Conservation (phyloP, 768 basidiomycete genomes). For the Nevesoporus exiguus region DNA sequence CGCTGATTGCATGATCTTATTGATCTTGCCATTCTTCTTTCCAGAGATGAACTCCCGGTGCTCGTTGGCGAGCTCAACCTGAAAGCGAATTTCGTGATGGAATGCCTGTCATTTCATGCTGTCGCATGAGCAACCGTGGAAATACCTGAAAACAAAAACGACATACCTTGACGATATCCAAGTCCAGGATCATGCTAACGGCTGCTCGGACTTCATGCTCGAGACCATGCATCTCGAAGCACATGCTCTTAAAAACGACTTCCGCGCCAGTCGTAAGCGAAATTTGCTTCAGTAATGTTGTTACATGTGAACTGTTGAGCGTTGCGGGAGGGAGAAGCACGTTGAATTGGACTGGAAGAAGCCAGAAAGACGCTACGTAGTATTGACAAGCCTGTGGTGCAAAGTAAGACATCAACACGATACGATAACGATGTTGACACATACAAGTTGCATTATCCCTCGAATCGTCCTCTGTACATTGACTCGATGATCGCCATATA, state of each 20-base stretch:
- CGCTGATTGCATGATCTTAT: constrained; percentile 98
- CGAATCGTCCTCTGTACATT: constrained; percentile 93
- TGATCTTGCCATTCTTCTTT: constrained; percentile 99
- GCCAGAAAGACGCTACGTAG: constrained; percentile 97
- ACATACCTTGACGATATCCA: constrained; percentile 86
- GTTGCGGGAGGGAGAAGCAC: constrained; percentile 80
- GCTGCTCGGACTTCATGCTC: constrained; percentile 89
- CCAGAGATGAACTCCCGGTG: constrained; percentile 98
- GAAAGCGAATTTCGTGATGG: constrained; percentile 97
- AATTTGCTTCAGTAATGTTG: constrained; percentile 81
- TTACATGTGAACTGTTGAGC: constrained; percentile 78
- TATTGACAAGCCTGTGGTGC: constrained; percentile 73
- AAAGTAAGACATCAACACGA: constrained; percentile 21
- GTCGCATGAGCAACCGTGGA: not conserved
- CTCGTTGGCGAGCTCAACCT: constrained; percentile 96
- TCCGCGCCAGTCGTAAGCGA: constrained; percentile 87
- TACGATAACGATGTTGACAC: constrained; percentile 30
- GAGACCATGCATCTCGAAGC: constrained; percentile 94
- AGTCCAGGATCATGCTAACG: constrained; percentile 80
- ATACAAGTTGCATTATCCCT: constrained; percentile 90
- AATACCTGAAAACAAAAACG: not conserved
- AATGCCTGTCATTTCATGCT: constrained; percentile 53
- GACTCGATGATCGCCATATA: constrained; percentile 90
- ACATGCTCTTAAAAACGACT: constrained; percentile 94
- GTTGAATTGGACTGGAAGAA: constrained; percentile 91